Base-by-base conservation (phyloP, 2,329 filamentous ascomycete genomes). In the Ophiostoma sp. region DNA sequence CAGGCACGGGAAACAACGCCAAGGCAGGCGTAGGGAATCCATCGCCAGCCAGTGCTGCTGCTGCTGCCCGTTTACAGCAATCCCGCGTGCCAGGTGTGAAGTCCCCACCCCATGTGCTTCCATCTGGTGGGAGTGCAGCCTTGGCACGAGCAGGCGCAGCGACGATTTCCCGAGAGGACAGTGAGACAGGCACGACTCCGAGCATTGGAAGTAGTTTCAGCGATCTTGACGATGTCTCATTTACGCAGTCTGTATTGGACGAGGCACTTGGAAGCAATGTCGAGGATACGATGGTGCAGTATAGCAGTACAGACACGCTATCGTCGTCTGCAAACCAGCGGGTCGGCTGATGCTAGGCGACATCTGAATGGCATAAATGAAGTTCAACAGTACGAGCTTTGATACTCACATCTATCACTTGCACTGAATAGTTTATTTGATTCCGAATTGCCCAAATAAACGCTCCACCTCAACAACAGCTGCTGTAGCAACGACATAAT, bases 121-220 rank as follows among this genome's bases (percentile, higher is more conserved):
- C 48, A 3, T 60, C 67, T 0, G 17, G 82, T 84, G 7, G 89
- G 90, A 75, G 76, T 89, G 67, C 81, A 83, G 83, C 35, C 80
- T 85, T 64, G 17, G 65, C 23, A 27, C n/a, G 39, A 31, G 36
- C 62, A 13, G 62, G 35, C 36, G 57, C 57, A 20, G 33, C 60
- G 17, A 20, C 23, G 11, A 33, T 67, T 3, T 67, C 85, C 1
- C 83, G 84, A 15, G 88, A 90, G 72, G 87, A 86, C 15, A 92
- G 89, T 76, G 90, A 93, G 73, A 89, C 68, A 1, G 73, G 72
- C 41, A 74, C 89, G 17, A 90, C 89, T 17, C 90, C 89, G 1
- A 93, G 90, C 75, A 93, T 93, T 88, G 90, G 91, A 0, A 94
- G 91, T 77, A 94, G 91, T 75, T 95, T 93, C 76, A 94, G 91